Percentiles rank a stretch among this genome's conserved stretches.
phyloP scores from a whole-genome alignment of 1,284 basidiomycete genomes.

The Hemileia vastatrix region DNA sequence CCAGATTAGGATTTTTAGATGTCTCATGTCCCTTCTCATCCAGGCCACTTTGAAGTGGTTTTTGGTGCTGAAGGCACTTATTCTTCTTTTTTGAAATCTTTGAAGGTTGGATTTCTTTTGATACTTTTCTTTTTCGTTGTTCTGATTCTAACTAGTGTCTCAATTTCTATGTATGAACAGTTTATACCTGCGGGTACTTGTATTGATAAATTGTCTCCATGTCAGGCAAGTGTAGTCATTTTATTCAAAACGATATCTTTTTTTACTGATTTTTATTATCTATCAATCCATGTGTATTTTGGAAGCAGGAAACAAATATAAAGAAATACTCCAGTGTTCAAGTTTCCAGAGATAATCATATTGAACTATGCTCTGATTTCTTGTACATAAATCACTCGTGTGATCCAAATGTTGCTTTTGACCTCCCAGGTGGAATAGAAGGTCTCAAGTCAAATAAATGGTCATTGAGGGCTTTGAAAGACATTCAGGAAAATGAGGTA shows the following conservation, averaged over 20 bases:
- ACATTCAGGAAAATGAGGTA: constrained; percentile 47
- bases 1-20: too few species aligned
- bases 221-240: background rate
- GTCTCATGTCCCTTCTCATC: too few species aligned
- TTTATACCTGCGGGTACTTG: background rate
- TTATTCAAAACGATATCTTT: background rate
- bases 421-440: constrained; percentile 43
- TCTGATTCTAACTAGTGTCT: background rate
- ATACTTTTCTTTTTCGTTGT: background rate
- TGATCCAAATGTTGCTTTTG: constrained; percentile 54
- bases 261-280: background rate
- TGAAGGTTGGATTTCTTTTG: background rate
- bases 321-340: constrained; percentile 14
- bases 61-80: constrained; percentile 3
- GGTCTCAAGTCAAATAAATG: constrained; percentile 48
- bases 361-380: constrained; percentile 58
- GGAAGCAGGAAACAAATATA: background rate
- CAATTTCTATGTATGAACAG: background rate
- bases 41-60: background rate
- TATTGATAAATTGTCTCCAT: background rate
- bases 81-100: constrained; percentile 2
- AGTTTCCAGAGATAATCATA: constrained; percentile 48
- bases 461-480: constrained; percentile 46
- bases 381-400: constrained; percentile 60
- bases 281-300: background rate